phyloP scores from a whole-genome alignment of 2,329 filamentous ascomycete species.

The Alternaria panax region DNA sequence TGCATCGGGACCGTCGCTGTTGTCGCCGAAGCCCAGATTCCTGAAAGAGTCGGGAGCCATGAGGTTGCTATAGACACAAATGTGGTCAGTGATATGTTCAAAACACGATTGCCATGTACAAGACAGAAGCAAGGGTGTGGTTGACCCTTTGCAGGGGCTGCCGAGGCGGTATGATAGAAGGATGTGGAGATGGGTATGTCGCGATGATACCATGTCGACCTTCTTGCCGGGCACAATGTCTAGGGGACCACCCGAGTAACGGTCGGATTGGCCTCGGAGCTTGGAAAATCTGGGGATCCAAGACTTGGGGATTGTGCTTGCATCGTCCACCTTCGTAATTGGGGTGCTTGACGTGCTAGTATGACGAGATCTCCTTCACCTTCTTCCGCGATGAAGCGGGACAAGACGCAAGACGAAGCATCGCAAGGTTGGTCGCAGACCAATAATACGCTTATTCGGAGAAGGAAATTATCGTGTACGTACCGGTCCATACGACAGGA shows the following conservation, averaged over 20 bases:
- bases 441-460: no score
- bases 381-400: slow-evolving; percentile 10
- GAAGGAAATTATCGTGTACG: slow-evolving; percentile 44
- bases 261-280: no score
- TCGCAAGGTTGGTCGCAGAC: not conserved
- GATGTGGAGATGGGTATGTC: no score
- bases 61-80: slow-evolving; percentile 67
- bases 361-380: slow-evolving; percentile 10
- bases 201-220: no score
- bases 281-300: no score
- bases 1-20: slow-evolving; percentile 40
- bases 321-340: no score
- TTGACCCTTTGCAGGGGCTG: slow-evolving; percentile 27
- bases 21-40: slow-evolving; percentile 81
- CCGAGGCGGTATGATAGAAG: slow-evolving; percentile 19
- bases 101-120: slow-evolving; percentile 11
- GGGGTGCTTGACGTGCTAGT: no score
- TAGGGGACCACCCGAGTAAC: no score
- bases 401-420: not conserved
- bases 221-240: no score
- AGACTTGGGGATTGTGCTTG: no score
- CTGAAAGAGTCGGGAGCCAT: slow-evolving; percentile 97
- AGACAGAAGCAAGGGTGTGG: not conserved
- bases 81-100: slow-evolving; percentile 29
- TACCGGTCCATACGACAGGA: slow-evolving; percentile 94